Conservation (phyloP, 257 asterid species). For the Capsicum pubescens region DNA sequence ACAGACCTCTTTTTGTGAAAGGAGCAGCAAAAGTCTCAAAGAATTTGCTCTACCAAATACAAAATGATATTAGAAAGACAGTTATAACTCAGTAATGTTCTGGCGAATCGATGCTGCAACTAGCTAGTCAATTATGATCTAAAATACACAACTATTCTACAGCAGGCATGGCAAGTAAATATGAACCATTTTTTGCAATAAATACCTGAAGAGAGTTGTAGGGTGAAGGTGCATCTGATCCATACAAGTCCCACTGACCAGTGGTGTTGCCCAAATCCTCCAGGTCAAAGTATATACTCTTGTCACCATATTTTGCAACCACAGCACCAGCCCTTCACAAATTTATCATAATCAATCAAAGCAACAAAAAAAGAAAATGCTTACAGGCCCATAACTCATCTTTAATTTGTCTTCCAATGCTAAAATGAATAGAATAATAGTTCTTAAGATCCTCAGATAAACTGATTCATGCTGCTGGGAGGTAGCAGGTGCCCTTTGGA, state of each 20-base stretch:
- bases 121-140: background rate
- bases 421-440: background rate
- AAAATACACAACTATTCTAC: background rate
- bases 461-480: background rate
- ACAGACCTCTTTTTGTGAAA: conserved; percentile 92
- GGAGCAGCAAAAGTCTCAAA: conserved; percentile 98
- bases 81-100: background rate
- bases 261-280: conserved; percentile 92
- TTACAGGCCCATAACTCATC: background rate
- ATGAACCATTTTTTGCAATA: background rate
- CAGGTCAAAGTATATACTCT: conserved; percentile 92
- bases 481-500: background rate
- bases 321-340: conserved; percentile 67
- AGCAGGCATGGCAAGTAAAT: background rate
- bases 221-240: conserved; percentile 96
- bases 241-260: conserved; percentile 97
- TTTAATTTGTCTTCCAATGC: background rate
- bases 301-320: conserved; percentile 95
- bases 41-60: conserved; percentile 79
- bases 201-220: conserved; percentile 85
- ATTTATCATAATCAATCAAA: background rate
- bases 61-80: background rate
- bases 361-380: background rate
- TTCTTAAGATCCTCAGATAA: background rate
- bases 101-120: background rate